Percentiles rank a stretch among this genome's conserved stretches.
Conservation (phyloP, 345 rosid species). For the Euphorbia pulcherrima region DNA sequence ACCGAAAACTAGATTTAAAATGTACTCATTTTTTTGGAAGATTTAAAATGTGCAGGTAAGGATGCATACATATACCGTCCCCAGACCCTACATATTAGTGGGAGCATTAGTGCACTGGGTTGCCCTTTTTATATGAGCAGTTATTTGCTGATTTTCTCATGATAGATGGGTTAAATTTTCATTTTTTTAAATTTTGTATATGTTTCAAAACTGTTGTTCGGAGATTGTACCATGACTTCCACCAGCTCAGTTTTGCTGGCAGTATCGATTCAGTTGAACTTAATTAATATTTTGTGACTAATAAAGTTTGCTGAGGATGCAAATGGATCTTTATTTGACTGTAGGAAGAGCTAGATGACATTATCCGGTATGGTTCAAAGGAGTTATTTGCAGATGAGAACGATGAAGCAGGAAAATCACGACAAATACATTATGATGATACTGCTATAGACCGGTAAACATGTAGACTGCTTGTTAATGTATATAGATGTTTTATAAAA, state of each 20-base stretch:
- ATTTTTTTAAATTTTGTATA: background rate
- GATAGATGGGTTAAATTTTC: background rate
- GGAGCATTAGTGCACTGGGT: too few relatives aligned
- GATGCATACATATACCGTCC: too few relatives aligned
- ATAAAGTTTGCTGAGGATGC: background rate
- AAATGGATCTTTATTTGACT: conserved; percentile 19
- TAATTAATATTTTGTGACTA: background rate
- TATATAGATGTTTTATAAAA: conserved; percentile 2
- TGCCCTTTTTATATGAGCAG: too few relatives aligned
- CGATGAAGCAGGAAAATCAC: conserved; percentile 90
- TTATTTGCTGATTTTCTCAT: background rate
- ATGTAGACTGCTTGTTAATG: conserved; percentile 12
- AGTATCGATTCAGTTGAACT: background rate
- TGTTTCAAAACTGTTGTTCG: background rate
- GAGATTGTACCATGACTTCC: background rate
- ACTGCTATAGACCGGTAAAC: conserved; percentile 85
- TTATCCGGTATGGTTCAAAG: conserved; percentile 94
- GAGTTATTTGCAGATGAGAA: conserved; percentile 96
- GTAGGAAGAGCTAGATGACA: conserved; percentile 97
- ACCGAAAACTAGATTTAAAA: background rate
- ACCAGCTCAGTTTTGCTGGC: background rate
- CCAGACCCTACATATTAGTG: too few relatives aligned
- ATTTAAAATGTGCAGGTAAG: too few relatives aligned
- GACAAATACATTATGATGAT: conserved; percentile 95
- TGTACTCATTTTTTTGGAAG: background rate